Conservation (phyloP, 164 flowering plant species). For the Berberis vulgaris region DNA sequence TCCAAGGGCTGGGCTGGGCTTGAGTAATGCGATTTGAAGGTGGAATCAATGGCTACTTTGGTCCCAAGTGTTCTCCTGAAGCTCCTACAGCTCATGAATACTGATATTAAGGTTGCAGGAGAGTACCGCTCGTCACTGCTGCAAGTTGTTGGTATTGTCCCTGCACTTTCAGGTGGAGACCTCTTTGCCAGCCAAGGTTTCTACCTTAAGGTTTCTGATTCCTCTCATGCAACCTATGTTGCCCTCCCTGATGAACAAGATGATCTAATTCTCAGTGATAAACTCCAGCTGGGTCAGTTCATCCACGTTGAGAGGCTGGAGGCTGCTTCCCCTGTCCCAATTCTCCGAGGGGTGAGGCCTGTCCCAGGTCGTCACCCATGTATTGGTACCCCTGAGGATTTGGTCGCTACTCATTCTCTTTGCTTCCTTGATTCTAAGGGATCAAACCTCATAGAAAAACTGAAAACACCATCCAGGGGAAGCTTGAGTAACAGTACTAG, state of each 20-base stretch:
- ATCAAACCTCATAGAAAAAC: constrained; percentile 34
- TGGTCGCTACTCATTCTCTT: constrained; percentile 71
- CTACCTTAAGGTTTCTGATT: constrained; percentile 90
- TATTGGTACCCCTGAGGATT: constrained; percentile 85
- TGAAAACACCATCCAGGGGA: constrained; percentile 26
- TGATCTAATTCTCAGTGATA: constrained; percentile 86
- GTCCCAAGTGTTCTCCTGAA: constrained; percentile 85
- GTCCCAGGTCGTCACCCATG: constrained; percentile 94
- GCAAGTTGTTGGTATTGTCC: constrained; percentile 89
- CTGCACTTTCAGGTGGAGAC: constrained; percentile 86
- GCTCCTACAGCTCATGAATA: constrained; percentile 93
- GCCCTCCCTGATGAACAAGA: constrained; percentile 88
- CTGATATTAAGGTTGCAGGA: constrained; percentile 85
- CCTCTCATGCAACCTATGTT: constrained; percentile 91
- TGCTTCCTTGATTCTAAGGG: constrained; percentile 56
- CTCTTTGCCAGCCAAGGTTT: constrained; percentile 80
- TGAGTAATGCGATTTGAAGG: constrained; percentile 44
- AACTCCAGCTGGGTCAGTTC: constrained; percentile 90
- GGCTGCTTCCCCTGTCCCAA: constrained; percentile 82
- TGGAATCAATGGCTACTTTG: constrained; percentile 63
- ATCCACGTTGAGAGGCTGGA: constrained; percentile 82
- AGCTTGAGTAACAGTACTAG: constrained; percentile 13
- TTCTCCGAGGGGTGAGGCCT: constrained; percentile 76
- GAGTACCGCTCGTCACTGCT: constrained; percentile 76
- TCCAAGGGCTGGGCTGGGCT: neutral